Percentiles rank a stretch among this genome's conserved stretches.
These are phyloP conservation scores for Globisporangium perplexum DNA, from an alignment of 352 stramenopile genomes.

Conservation along the genomic window DNA sequence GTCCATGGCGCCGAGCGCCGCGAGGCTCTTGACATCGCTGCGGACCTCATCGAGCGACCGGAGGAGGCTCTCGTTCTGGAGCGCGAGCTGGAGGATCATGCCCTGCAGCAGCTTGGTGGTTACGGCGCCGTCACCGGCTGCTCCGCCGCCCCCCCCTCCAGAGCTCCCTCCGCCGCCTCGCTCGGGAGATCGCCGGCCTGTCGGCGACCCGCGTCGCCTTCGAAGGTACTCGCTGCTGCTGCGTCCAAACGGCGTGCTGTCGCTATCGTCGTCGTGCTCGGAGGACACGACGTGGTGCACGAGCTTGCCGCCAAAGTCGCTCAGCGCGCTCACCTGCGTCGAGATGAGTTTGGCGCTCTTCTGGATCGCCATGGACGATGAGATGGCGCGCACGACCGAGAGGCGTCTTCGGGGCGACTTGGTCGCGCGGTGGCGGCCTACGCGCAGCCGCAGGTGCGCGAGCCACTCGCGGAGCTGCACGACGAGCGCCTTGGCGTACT, in stretches of 20 bases:
- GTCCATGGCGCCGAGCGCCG: constrained; percentile 11
- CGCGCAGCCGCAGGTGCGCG: background rate
- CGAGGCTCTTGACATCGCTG: constrained; percentile 21
- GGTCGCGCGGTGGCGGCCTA: background rate
- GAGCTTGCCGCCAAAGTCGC: constrained; percentile 16
- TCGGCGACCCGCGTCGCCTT: background rate
- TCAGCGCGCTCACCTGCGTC: constrained; percentile 15
- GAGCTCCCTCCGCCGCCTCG: background rate
- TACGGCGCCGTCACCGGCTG: constrained; percentile 8
- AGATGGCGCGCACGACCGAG: constrained; percentile 20
- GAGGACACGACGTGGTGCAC: constrained; percentile 14
- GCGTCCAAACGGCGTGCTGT: background rate
- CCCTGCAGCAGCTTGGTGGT: constrained; percentile 38
- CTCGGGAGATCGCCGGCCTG: background rate
- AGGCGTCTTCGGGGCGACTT: constrained; percentile 4
- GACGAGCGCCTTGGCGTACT: constrained; percentile 12
- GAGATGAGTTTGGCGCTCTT: constrained; percentile 17
- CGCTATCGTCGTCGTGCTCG: constrained; percentile 1
- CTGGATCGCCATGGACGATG: constrained; percentile 8
- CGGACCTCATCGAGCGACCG: constrained; percentile 41
- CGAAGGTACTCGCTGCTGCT: background rate
- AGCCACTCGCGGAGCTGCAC: background rate
- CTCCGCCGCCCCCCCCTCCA: background rate
- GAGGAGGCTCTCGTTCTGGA: constrained; percentile 47
- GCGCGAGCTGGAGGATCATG: constrained; percentile 50